Conservation (phyloP, 139 green algal species). For the Edaphochlamys debaryana region DNA sequence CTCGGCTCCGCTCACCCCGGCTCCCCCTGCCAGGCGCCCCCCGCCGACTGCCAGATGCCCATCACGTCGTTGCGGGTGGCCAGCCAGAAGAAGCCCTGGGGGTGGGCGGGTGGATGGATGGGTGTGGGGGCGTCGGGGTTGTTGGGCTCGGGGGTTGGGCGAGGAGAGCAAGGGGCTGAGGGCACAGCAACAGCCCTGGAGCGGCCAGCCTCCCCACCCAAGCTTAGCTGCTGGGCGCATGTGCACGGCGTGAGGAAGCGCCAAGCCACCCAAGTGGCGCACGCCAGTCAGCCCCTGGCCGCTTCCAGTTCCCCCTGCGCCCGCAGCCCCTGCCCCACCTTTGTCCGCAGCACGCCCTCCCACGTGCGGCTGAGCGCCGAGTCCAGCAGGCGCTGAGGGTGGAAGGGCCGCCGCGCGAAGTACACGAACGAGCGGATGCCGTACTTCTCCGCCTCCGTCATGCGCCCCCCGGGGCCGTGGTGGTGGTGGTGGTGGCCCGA, state of each 20-base stretch:
- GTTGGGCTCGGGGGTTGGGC: not conserved
- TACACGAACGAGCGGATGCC: conserved; percentile 73
- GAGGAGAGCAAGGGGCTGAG: no score
- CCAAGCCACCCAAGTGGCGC: no score
- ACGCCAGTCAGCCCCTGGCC: no score
- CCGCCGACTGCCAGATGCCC: conserved; percentile 67
- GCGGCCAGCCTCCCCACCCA: no score
- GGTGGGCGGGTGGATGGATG: not conserved
- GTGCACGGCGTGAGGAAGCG: no score
- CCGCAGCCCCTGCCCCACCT: conserved; percentile 49
- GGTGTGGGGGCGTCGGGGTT: not conserved
- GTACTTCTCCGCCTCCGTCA: conserved; percentile 58
- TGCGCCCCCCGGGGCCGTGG: conserved; percentile 5
- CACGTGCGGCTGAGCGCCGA: conserved; percentile 53
- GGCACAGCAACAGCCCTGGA: no score
- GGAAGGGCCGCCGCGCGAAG: conserved; percentile 66
- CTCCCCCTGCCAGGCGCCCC: conserved; percentile 66
- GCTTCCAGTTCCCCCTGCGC: no score
- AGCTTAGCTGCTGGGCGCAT: no score
- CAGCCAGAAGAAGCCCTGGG: conserved; percentile 73
- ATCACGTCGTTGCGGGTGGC: conserved; percentile 67
- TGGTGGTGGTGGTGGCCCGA: conserved; percentile 23
- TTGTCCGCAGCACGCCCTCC: conserved; percentile 66
- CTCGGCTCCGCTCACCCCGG: conserved; percentile 62
- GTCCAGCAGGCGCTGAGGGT: conserved; percentile 61